Evolutionary conservation across 169 alveolate genomes (phyloP).

Genomic region (Theileria annulata): DNA sequence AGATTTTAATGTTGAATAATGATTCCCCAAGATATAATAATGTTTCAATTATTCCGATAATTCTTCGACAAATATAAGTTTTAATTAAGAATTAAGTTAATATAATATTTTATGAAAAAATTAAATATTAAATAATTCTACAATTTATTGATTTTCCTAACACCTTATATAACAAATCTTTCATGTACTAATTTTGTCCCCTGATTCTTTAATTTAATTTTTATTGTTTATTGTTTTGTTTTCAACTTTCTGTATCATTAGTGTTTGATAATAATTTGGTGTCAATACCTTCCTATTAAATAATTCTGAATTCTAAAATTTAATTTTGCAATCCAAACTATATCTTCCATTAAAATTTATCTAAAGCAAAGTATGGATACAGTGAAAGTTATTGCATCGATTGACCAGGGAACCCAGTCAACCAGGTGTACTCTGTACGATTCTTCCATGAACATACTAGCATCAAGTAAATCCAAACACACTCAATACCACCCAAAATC

Average conservation of each 20-base stretch:
- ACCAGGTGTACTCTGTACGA: constrained; percentile 80
- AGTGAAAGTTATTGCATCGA: constrained; percentile 70
- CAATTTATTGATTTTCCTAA: not conserved
- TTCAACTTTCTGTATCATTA: no score
- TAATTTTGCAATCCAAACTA: no score
- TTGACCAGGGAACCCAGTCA: constrained; percentile 87
- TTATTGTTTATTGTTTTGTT: not conserved
- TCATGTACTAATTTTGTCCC: not conserved
- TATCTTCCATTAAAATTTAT: not conserved
- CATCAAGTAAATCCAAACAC: constrained; percentile 61
- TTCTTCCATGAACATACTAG: constrained; percentile 52
- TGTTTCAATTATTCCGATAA: not conserved
- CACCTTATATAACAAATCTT: not conserved
- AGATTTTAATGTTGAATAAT: constrained; percentile 20
- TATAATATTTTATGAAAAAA: not conserved
- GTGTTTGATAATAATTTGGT: not conserved
- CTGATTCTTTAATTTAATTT: not conserved
- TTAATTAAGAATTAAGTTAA: no score
- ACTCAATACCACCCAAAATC: constrained; percentile 78
- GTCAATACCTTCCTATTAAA: not conserved
- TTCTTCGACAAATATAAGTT: not conserved
- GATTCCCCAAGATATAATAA: constrained; percentile 2
- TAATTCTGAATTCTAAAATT: no score
- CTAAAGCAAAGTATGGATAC: constrained; percentile 9
- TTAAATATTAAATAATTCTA: no score